Evolutionary conservation across 345 rosid genomes (phyloP).

Genomic region (Nephelium lappaceum): DNA sequence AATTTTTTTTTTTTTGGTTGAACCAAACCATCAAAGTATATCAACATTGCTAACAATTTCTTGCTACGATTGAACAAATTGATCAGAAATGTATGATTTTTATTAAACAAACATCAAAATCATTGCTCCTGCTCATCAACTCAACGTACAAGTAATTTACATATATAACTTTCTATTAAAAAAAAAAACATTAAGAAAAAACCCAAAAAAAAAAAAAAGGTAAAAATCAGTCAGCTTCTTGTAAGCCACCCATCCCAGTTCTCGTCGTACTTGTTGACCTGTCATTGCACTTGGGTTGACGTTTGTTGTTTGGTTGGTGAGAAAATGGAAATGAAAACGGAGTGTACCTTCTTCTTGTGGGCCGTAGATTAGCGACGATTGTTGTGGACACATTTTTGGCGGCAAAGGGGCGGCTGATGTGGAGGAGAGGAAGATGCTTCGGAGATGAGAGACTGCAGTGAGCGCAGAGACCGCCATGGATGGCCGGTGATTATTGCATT

Average conservation of each 20-base stretch:
- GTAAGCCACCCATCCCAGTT: constrained; percentile 79
- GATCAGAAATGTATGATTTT: background rate
- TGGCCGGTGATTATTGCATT: constrained; percentile 10
- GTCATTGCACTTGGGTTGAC: background rate
- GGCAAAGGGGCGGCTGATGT: constrained; percentile 27
- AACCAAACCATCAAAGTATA: no score
- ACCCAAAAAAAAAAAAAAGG: background rate
- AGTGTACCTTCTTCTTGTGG: constrained; percentile 63
- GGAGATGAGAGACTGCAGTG: constrained; percentile 47
- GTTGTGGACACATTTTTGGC: constrained; percentile 37
- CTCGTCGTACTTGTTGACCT: constrained; percentile 79
- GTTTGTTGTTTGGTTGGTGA: background rate
- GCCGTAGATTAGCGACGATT: constrained; percentile 84
- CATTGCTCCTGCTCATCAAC: background rate
- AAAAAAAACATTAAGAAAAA: background rate
- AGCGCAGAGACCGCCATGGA: constrained; percentile 64
- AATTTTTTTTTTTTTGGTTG: no score
- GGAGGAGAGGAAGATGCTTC: constrained; percentile 35
- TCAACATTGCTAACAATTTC: no score
- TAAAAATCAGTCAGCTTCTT: constrained; percentile 73
- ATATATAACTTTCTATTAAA: no score
- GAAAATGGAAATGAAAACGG: background rate
- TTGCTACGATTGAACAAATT: no score
- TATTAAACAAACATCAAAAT: background rate
- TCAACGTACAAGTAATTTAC: background rate